Base-by-base conservation (phyloP, 2,329 filamentous ascomycete species). In the Thelonectria discophora region DNA sequence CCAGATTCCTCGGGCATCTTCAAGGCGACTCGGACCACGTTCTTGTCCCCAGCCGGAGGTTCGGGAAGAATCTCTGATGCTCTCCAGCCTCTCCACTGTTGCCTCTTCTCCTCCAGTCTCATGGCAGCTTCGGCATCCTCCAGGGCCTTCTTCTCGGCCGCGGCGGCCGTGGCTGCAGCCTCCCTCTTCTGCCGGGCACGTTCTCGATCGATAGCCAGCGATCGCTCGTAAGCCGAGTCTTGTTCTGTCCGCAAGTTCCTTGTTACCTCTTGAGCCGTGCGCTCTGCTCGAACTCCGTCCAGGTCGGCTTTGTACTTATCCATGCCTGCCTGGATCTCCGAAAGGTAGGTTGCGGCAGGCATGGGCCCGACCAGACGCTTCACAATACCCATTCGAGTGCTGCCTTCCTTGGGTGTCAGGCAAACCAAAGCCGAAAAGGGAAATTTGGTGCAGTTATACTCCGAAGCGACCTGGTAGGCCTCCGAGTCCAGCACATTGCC, bases 401-500 rank as follows among this genome's bases (percentile, higher is more conserved):
- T 89, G 2, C 91, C 91, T 63, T 94, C 88, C 67, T 90, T 90
- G 0, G 94, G 93, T 0, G 94, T 97, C 66, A 97, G 90, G 59
- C 93, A 94, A 27, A 97, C 89, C 3, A 97, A 78, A 13, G 90
- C 92, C 0, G 91, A 89, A 74, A 97, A 98, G 10, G 95, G 95
- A 72, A 95, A 97, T 74, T 96, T 97, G 61, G 92, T 97, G 76
- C 92, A 95, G 69, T 89, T 89, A 65, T 98, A 87, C 47, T 94
- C 93, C 12, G 87, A 85, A n/a, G 93, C 88, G 42, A 97, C 93
- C 75, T 97, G 93, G 76, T 96, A 98, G 5, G 94, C 92, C 79
- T 99, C 95, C 3, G 93, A 90, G 75, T 99, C 95, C 65, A 93
- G 87, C 1, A 98, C 90, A 69, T 93, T 97, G 48, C 95, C 95